Percentiles rank a stretch among this genome's conserved stretches.
Evolutionary conservation across 176 grass and related monocot species (phyloP).

Genomic region (Cenchrus fungigraminus): DNA sequence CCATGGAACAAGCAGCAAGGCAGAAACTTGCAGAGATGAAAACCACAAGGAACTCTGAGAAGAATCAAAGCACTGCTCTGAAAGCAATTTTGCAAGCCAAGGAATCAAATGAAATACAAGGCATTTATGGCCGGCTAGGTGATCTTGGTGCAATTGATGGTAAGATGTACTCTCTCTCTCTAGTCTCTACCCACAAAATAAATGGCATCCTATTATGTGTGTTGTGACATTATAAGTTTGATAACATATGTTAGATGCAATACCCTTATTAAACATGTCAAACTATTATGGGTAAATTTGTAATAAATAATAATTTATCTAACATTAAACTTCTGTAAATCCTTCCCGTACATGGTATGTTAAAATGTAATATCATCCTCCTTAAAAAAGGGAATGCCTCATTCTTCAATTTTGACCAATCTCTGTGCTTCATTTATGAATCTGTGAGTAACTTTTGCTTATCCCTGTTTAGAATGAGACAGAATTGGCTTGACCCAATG

Average conservation of each 20-base stretch:
- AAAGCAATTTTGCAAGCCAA: slow-evolving; percentile 93
- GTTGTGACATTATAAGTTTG: neutral
- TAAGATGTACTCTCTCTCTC: slow-evolving; percentile 45
- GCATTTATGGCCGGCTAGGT: slow-evolving; percentile 92
- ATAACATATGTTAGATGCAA: neutral
- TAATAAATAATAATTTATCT: neutral
- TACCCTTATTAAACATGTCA: neutral
- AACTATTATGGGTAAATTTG: neutral
- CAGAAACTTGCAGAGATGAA: slow-evolving; percentile 86
- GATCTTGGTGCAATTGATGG: slow-evolving; percentile 94
- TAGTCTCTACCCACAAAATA: neutral
- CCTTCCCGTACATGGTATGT: neutral
- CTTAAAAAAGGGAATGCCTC: neutral
- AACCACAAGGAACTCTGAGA: slow-evolving; percentile 75
- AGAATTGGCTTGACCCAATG: neutral
- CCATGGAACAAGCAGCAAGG: slow-evolving; percentile 79
- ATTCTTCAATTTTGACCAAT: neutral
- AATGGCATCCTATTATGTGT: neutral
- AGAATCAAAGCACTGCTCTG: slow-evolving; percentile 70
- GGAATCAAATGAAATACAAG: slow-evolving; percentile 91
- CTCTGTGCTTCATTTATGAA: neutral
- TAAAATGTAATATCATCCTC: neutral
- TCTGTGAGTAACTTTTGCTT: neutral
- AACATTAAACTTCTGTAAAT: neutral
- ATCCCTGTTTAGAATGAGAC: neutral